Conservation (phyloP, 148 eudicot species). For the Rhododendron ferrugineum region DNA sequence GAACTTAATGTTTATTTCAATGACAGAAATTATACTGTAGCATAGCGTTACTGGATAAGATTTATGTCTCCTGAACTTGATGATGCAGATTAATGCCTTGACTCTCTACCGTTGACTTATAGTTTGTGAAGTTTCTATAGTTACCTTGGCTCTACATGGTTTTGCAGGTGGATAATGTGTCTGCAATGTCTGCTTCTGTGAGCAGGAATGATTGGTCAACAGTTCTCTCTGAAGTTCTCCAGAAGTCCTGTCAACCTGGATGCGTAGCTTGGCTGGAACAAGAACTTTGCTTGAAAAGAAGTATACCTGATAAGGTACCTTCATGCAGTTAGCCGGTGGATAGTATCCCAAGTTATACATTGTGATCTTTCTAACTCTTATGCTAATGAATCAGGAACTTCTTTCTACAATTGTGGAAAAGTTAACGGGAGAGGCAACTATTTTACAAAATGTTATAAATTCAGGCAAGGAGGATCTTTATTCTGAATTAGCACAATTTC, state of each 20-base stretch:
- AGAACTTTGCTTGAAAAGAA: conserved; percentile 48
- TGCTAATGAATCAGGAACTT: conserved; percentile 39
- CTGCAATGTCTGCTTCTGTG: conserved; percentile 28
- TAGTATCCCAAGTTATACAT: not conserved
- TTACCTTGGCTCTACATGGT: not conserved
- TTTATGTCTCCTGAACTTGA: not conserved
- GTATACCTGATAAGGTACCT: conserved; percentile 58
- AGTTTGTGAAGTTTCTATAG: not conserved
- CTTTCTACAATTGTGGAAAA: conserved; percentile 55
- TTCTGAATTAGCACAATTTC: conserved; percentile 67
- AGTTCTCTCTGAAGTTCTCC: conserved; percentile 36
- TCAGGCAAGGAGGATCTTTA: conserved; percentile 79
- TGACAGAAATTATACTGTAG: not conserved
- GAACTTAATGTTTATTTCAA: not conserved
- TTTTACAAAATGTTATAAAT: conserved; percentile 43
- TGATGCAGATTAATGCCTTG: not conserved
- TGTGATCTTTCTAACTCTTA: conserved; percentile 10
- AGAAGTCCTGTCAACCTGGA: conserved; percentile 54
- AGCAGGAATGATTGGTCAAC: conserved; percentile 37
- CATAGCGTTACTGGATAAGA: not conserved
- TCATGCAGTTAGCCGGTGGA: conserved; percentile 4
- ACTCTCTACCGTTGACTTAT: not conserved
- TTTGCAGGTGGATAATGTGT: conserved; percentile 59
- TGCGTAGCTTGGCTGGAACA: conserved; percentile 73
- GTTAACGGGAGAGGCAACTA: conserved; percentile 46